Percentiles rank a stretch among this genome's conserved stretches.
Evolutionary conservation across 108 stramenopile genomes (phyloP).

Genomic region (Cyclotella sp.): DNA sequence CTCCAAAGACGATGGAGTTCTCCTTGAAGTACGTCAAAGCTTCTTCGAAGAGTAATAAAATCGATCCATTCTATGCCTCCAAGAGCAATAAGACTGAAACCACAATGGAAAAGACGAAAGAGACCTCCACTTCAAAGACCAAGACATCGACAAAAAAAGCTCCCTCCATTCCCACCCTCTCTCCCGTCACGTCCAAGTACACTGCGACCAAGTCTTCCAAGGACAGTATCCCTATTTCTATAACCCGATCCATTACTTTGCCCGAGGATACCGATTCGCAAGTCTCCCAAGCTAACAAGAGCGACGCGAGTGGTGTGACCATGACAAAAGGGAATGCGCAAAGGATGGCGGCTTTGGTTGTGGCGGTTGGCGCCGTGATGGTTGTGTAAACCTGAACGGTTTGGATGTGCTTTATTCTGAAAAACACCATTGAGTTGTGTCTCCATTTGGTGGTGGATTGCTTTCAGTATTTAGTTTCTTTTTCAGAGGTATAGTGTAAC

Average conservation of each 20-base stretch:
- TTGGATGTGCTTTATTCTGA: neutral
- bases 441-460: neutral
- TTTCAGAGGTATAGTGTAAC: too few relatives aligned
- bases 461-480: neutral
- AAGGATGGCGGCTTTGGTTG: neutral
- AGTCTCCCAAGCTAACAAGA: slow-evolving; percentile 3
- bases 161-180: too few relatives aligned
- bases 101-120: neutral
- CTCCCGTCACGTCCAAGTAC: neutral
- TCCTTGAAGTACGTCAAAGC: neutral
- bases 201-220: slow-evolving; percentile 1
- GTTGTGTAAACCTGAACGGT: neutral
- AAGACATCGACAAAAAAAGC: neutral
- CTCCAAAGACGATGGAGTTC: neutral
- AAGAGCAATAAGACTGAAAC: neutral
- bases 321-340: neutral
- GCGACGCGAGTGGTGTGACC: neutral
- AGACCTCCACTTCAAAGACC: neutral
- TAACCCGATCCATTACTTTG: slow-evolving; percentile 1
- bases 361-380: neutral
- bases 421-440: neutral
- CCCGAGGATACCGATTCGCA: neutral
- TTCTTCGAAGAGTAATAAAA: neutral
- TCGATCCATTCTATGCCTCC: neutral
- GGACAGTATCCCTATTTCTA: neutral